phyloP scores from a whole-genome alignment of 2,329 filamentous ascomycete genomes.

The Lachnellula willkommii region DNA sequence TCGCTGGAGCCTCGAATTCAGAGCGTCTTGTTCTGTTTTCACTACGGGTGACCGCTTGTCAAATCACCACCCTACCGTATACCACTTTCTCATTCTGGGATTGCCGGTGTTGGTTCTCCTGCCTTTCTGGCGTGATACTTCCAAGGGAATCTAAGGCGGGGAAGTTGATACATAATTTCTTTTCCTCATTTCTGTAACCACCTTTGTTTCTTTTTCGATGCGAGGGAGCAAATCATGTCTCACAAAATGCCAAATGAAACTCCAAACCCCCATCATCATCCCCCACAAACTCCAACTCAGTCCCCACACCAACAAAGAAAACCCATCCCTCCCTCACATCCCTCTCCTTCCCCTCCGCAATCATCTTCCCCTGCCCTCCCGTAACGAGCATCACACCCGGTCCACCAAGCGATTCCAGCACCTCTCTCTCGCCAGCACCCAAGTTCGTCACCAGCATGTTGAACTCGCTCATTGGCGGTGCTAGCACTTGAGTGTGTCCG shows the following conservation, averaged over 20 bases:
- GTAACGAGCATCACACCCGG: constrained; percentile 61
- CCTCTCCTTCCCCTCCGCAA: constrained; percentile 46
- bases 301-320: constrained; percentile 52
- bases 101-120: constrained; percentile 20
- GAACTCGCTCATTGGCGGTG: constrained; percentile 67
- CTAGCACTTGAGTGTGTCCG: constrained; percentile 59
- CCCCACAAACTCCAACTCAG: constrained; percentile 17
- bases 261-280: constrained; percentile 14
- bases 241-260: constrained; percentile 20
- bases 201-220: neutral
- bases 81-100: constrained; percentile 22
- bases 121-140: constrained; percentile 16
- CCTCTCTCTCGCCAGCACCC: constrained; percentile 53
- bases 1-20: constrained; percentile 32
- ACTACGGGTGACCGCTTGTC: constrained; percentile 28
- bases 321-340: constrained; percentile 57
- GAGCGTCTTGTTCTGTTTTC: constrained; percentile 34
- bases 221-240: constrained; percentile 3
- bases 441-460: constrained; percentile 59
- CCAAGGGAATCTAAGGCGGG: constrained; percentile 19
- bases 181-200: neutral
- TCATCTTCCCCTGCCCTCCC: constrained; percentile 52
- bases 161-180: constrained; percentile 24
- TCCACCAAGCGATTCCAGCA: constrained; percentile 49
- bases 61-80: constrained; percentile 26